Percentiles rank a stretch among this genome's conserved stretches.
phyloP scores from a whole-genome alignment of 192 early-diverging fungal genomes.

The Blastocladiella britannica region DNA sequence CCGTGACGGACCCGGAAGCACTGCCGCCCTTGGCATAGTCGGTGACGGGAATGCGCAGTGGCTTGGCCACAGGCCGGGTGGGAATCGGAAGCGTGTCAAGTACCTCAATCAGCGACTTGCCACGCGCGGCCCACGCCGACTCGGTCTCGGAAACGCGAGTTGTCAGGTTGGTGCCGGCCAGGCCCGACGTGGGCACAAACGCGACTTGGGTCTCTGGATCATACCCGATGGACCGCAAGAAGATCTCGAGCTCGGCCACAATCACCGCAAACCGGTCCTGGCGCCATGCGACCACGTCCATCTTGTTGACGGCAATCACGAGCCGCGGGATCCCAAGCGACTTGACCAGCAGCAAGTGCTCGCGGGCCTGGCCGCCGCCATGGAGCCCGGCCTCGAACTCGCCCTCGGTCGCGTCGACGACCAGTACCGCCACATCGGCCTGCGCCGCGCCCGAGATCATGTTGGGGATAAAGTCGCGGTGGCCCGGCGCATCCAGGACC shows the following conservation, averaged over 20 bases:
- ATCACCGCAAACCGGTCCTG: constrained; percentile 63
- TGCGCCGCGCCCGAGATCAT: constrained; percentile 87
- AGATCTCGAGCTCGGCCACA: constrained; percentile 34
- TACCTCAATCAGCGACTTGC: constrained; percentile 51
- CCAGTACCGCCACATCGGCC: constrained; percentile 87
- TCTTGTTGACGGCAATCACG: constrained; percentile 85
- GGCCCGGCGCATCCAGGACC: constrained; percentile 87
- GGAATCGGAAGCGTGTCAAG: constrained; percentile 60
- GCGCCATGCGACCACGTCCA: constrained; percentile 75
- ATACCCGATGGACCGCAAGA: constrained; percentile 65
- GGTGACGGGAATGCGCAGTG: constrained; percentile 63
- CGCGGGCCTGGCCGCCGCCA: constrained; percentile 80
- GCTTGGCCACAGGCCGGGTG: constrained; percentile 46
- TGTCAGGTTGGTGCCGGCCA: constrained; percentile 70
- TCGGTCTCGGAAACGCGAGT: too few species aligned
- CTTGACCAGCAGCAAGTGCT: constrained; percentile 79
- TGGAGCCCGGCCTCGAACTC: constrained; percentile 95
- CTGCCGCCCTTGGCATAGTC: constrained; percentile 80
- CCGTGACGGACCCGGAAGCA: constrained; percentile 40
- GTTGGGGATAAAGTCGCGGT: constrained; percentile 96
- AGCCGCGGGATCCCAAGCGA: constrained; percentile 82
- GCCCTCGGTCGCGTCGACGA: constrained; percentile 68
- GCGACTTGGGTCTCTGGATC: constrained; percentile 35
- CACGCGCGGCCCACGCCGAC: constrained; percentile 61
- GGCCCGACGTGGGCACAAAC: constrained; percentile 83